Evolutionary conservation across 768 basidiomycete genomes (phyloP).

Genomic region (Glaciozyma martinii): DNA sequence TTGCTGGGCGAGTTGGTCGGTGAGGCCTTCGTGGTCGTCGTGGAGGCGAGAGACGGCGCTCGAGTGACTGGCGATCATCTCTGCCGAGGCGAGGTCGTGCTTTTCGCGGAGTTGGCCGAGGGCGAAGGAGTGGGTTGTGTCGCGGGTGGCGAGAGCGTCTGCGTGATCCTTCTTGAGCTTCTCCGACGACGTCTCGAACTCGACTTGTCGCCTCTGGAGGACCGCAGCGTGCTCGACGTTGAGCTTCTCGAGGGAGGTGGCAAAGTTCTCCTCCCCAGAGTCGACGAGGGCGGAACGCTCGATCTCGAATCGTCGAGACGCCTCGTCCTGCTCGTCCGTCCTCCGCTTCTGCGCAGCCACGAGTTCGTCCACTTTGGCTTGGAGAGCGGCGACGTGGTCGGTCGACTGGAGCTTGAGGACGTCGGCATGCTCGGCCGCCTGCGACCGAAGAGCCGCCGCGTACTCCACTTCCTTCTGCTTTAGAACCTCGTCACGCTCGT

Average conservation of each 20-base stretch:
- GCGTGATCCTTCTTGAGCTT: conserved; percentile 8
- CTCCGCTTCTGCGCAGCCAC: conserved; percentile 42
- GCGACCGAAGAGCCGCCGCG: conserved; percentile 24
- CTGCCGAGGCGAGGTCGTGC: conserved; percentile 7
- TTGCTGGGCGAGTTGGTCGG: conserved; percentile 42
- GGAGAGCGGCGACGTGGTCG: conserved; percentile 59
- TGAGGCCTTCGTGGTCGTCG: conserved; percentile 32
- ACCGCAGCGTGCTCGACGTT: conserved; percentile 52
- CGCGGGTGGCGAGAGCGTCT: conserved; percentile 37
- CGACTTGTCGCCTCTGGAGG: conserved; percentile 25
- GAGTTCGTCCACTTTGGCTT: conserved; percentile 58
- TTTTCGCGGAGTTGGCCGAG: conserved; percentile 45
- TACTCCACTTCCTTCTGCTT: conserved; percentile 12
- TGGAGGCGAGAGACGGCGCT: conserved; percentile 17
- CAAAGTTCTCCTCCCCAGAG: neutral
- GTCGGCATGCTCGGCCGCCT: conserved; percentile 49
- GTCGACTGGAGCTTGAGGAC: conserved; percentile 54
- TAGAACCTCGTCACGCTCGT: conserved; percentile 42
- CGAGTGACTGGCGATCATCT: conserved; percentile 6
- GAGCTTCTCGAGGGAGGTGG: conserved; percentile 47
- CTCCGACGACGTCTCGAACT: conserved; percentile 39
- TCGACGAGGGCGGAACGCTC: conserved; percentile 5
- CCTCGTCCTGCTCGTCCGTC: neutral
- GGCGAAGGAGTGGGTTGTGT: conserved; percentile 1
- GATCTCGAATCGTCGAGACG: neutral